Evolutionary conservation across 2,329 filamentous ascomycete genomes (phyloP), one percentile per base, ranked within the genome.

Genomic region (Penicillium freii): DNA sequence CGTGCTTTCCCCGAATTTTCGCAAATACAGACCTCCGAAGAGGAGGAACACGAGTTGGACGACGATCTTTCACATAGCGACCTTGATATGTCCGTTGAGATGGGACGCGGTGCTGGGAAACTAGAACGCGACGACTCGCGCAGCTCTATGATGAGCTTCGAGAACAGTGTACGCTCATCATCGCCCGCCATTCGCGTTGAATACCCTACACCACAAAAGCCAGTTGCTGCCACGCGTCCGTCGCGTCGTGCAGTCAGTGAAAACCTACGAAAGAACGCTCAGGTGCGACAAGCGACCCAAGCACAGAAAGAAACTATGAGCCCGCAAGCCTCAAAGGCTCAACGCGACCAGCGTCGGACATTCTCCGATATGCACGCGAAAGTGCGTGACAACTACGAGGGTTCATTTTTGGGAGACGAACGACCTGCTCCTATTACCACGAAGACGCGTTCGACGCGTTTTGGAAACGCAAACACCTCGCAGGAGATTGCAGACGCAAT

Each of bases 321-420:
- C 61, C 73, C 62, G 61, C 75, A 72, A 64, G 68, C 67, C 62
- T 71, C 68, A 56, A 79, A 69, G 51, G 62, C 59, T 46, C 75
- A 65, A 50, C 69, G 71, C 52, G 69, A 76, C 21, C 70, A 74
- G 58, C 79, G 78, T 33, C 80, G 80, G 21, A 78, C 81, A 2
- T 74, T 85, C 11, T 81, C 81, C n/a, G 81, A 85, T 48, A 77
- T 82, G 63, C 81, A 86, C 59, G 80, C 81, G 1, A 81, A 78
- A 64, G 75, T 82, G 3, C 78, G 78, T 5, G 75, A 78, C 27
- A 80, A 81, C 46, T 81, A 84, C 44, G 80, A 82, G 44, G 79
- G 78, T 21, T 82, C 82, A 5, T 74, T 78, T 40, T 70, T 82
- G 48, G 76, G 77, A 58, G 78, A 83, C 40, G 80, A 83, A 48